These are phyloP conservation scores for Penicillium sp. DNA, from an alignment of 2,329 filamentous ascomycete genomes.

Conservation along the genomic window DNA sequence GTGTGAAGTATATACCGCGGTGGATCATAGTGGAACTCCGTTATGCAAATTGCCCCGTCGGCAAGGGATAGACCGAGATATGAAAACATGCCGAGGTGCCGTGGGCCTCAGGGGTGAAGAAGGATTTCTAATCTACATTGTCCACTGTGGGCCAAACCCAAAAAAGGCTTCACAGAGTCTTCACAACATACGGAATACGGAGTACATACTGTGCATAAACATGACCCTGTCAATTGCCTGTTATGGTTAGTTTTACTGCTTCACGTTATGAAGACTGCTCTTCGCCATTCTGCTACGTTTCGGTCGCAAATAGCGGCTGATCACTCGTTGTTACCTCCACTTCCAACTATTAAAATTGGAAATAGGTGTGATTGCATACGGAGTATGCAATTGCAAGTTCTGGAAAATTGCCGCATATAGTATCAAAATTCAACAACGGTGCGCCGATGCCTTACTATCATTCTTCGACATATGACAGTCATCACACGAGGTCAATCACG, in stretches of 20 bases:
- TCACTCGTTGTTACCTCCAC: background rate
- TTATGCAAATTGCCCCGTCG: background rate
- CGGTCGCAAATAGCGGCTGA: background rate
- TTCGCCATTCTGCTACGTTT: background rate
- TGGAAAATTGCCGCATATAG: too few species aligned
- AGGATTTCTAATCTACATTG: background rate
- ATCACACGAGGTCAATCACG: background rate
- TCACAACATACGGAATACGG: background rate
- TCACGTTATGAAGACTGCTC: background rate
- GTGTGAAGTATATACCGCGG: background rate
- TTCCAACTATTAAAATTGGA: too few species aligned
- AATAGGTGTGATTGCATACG: too few species aligned
- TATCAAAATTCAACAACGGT: too few species aligned
- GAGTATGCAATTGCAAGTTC: too few species aligned
- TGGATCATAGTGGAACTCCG: background rate
- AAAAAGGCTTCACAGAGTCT: background rate
- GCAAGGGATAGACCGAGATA: background rate
- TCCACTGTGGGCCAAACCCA: background rate
- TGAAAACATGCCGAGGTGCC: background rate
- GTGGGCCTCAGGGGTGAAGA: background rate
- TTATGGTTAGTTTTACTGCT: background rate
- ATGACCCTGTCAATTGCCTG: background rate
- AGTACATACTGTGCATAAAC: too few species aligned
- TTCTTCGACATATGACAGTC: background rate
- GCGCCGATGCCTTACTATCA: too few species aligned